Evolutionary conservation across 192 early-diverging fungal genomes (phyloP).

Genomic region (Linderina pennispora): DNA sequence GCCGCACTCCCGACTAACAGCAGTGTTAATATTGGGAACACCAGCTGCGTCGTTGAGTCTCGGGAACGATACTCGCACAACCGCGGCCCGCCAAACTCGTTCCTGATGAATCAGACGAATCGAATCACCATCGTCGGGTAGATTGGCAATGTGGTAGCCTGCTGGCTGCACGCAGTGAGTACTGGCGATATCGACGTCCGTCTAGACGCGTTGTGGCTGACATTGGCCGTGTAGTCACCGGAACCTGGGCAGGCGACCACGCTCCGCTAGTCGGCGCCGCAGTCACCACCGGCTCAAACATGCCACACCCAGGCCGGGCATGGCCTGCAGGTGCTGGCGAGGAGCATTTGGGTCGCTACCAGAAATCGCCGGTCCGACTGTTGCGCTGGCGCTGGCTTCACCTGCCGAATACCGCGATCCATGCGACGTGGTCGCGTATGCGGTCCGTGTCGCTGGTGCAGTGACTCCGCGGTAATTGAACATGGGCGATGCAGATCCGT

Average conservation of each 20-base stretch:
- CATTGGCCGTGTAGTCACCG: no score
- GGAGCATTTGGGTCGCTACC: no score
- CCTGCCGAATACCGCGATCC: not conserved
- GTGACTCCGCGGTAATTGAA: constrained; percentile 9
- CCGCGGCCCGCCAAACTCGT: not conserved
- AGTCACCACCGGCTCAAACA: no score
- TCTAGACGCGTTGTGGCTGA: not conserved
- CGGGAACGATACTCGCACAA: no score
- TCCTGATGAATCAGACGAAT: constrained; percentile 11
- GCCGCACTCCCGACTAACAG: no score
- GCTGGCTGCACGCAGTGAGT: constrained; percentile 35
- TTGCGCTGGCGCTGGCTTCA: not conserved
- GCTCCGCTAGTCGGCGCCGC: no score
- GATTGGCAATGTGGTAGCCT: constrained; percentile 44
- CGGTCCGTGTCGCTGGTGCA: not conserved
- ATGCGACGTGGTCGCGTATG: constrained; percentile 1
- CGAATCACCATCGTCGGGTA: constrained; percentile 28
- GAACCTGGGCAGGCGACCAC: no score
- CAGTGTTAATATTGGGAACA: no score
- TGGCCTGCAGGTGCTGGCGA: no score
- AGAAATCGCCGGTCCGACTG: no score
- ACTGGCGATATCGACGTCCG: constrained; percentile 36
- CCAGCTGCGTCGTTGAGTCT: not conserved
- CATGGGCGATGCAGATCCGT: constrained; percentile 12
- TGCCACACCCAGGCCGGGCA: no score